These are phyloP conservation scores for Groenewaldozyma salmanticensis DNA, from an alignment of 805 yeast species.

Conservation along the genomic window DNA sequence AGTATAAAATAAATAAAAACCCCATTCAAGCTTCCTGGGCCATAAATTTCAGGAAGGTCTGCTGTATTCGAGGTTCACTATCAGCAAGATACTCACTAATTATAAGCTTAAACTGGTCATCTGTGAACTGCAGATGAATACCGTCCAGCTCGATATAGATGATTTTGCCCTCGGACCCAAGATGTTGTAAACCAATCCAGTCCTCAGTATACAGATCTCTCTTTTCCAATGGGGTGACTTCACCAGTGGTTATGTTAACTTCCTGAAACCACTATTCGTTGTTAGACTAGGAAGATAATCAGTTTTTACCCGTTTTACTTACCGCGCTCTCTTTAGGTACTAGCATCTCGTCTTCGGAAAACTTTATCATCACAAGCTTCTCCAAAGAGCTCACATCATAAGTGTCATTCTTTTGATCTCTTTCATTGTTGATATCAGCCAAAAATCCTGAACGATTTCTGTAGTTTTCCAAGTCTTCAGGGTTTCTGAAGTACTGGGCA, in stretches of 20 bases:
- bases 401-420: conserved; percentile 25
- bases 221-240: conserved; percentile 35
- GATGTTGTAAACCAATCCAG: conserved; percentile 46
- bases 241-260: conserved; percentile 35
- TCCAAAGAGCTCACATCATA: conserved; percentile 42
- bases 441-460: conserved; percentile 47
- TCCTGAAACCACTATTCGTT: conserved; percentile 40
- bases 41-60: too few relatives aligned
- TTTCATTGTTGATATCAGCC: conserved; percentile 61
- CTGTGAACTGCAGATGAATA: conserved; percentile 56
- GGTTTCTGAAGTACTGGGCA: conserved; percentile 71
- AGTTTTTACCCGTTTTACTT: conserved; percentile 7
- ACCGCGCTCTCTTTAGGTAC: conserved; percentile 66
- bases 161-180: conserved; percentile 37
- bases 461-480: conserved; percentile 43
- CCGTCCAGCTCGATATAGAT: conserved; percentile 45
- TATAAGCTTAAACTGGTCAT: conserved; percentile 33
- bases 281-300: background rate
- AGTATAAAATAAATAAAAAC: too few relatives aligned
- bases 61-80: too few relatives aligned
- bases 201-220: conserved; percentile 46
- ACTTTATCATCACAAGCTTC: conserved; percentile 49
- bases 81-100: conserved; percentile 1
- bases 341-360: conserved; percentile 54
- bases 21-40: too few relatives aligned